Percentiles rank a stretch among this genome's conserved stretches.
These are phyloP conservation scores for Tuber magnatum DNA, from an alignment of 495 filamentous ascomycete species.

Conservation along the genomic window DNA sequence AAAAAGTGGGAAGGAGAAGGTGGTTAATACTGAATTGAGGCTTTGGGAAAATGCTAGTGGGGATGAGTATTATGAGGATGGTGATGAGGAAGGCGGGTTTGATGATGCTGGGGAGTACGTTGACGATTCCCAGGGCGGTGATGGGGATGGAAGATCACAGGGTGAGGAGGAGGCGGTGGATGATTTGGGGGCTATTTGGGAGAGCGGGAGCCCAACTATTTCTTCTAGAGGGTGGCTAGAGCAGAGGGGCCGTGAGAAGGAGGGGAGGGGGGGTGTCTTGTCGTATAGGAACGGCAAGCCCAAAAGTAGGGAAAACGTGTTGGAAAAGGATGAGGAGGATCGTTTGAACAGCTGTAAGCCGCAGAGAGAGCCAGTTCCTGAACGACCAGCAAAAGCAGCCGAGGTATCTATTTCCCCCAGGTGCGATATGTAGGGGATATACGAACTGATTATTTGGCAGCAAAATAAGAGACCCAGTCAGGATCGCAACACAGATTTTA, in stretches of 20 bases:
- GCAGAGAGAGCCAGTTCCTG: background rate
- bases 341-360: background rate
- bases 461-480: background rate
- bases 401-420: background rate
- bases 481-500: background rate
- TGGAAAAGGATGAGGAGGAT: background rate
- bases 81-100: no score
- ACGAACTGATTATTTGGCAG: background rate
- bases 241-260: background rate
- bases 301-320: background rate
- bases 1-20: conserved; percentile 26
- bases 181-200: conserved; percentile 22
- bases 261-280: background rate
- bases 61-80: no score
- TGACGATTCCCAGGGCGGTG: conserved; percentile 17
- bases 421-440: background rate
- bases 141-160: conserved; percentile 23
- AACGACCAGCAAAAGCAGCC: background rate
- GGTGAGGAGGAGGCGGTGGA: conserved; percentile 22
- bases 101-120: conserved; percentile 17
- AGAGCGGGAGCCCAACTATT: conserved; percentile 29
- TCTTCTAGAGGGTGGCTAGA: conserved; percentile 26
- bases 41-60: conserved; percentile 24
- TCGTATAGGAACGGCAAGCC: conserved; percentile 1
- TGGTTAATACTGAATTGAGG: conserved; percentile 27